Conservation (phyloP, 2,329 filamentous ascomycete genomes). For the Phaeosphaeria sp. region DNA sequence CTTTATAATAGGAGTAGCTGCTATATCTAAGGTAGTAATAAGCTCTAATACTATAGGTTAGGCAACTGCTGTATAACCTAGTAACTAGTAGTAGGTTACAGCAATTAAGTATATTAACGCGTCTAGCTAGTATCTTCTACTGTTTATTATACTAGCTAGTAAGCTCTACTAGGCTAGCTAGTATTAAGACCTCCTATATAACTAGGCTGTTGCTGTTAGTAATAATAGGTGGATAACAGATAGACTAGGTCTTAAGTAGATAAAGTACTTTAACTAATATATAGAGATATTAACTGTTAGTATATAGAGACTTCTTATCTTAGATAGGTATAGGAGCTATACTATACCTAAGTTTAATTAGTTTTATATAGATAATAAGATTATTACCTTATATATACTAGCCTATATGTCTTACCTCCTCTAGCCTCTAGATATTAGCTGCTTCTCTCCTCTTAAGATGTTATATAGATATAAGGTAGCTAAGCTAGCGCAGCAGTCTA, state of each 20-base stretch:
- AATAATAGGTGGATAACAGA: constrained; percentile 46
- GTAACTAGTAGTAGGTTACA: constrained; percentile 7
- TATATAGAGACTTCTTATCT: constrained; percentile 43
- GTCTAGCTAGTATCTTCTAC: constrained; percentile 9
- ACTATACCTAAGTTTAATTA: constrained; percentile 44
- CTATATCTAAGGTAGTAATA: constrained; percentile 10
- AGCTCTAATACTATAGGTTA: constrained; percentile 2
- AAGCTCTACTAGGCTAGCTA: not conserved
- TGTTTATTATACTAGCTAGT: constrained; percentile 12
- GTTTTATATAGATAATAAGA: constrained; percentile 45
- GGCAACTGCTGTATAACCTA: constrained; percentile 3
- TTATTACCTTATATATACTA: constrained; percentile 49
- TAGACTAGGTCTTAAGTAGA: constrained; percentile 41
- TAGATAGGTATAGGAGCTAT: constrained; percentile 49
- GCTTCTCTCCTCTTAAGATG: not conserved
- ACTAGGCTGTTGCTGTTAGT: constrained; percentile 37
- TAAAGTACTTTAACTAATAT: constrained; percentile 46
- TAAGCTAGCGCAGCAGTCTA: not conserved
- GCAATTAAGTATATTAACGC: constrained; percentile 8
- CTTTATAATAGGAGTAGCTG: constrained; percentile 40
- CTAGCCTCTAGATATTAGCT: constrained; percentile 14
- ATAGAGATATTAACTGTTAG: constrained; percentile 31
- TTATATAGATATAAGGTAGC: not conserved
- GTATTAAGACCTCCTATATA: constrained; percentile 5
- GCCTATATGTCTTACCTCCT: constrained; percentile 14